These are phyloP conservation scores for Suillus discolor DNA, from an alignment of 768 basidiomycete genomes.

Conservation along the genomic window DNA sequence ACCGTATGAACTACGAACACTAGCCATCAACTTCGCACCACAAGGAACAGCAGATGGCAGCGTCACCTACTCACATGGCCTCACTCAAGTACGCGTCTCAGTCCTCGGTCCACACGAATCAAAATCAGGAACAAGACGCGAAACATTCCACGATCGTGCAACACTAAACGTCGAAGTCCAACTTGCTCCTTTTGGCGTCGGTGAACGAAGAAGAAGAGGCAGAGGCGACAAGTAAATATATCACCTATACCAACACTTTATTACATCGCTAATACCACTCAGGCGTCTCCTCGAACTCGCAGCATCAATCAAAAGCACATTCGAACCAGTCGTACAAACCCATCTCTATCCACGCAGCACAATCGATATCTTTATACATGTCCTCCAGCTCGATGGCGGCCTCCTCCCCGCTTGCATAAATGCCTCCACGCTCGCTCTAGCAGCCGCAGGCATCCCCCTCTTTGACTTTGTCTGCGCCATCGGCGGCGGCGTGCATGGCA, in stretches of 20 bases:
- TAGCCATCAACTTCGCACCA: slow-evolving; percentile 75
- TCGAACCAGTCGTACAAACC: slow-evolving; percentile 93
- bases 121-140: slow-evolving; percentile 60
- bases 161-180: slow-evolving; percentile 88
- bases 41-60: slow-evolving; percentile 85
- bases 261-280: slow-evolving; percentile 13
- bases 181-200: slow-evolving; percentile 85
- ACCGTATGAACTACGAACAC: slow-evolving; percentile 88
- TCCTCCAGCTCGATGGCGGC: slow-evolving; percentile 93
- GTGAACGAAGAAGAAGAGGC: slow-evolving; percentile 73
- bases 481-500: slow-evolving; percentile 83
- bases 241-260: neutral
- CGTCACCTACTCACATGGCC: slow-evolving; percentile 81
- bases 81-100: slow-evolving; percentile 85
- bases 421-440: slow-evolving; percentile 89
- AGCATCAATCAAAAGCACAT: slow-evolving; percentile 87
- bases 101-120: slow-evolving; percentile 95
- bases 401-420: slow-evolving; percentile 92
- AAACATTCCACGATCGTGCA: slow-evolving; percentile 85
- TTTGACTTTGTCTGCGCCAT: slow-evolving; percentile 91
- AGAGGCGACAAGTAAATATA: slow-evolving; percentile 88
- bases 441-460: slow-evolving; percentile 88
- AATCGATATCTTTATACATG: slow-evolving; percentile 92
- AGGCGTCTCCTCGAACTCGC: slow-evolving; percentile 90
- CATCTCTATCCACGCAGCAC: slow-evolving; percentile 91